Evolutionary conservation across 768 basidiomycete genomes (phyloP), one percentile per base, ranked within the genome.

Genomic region (Zangia roseola): DNA sequence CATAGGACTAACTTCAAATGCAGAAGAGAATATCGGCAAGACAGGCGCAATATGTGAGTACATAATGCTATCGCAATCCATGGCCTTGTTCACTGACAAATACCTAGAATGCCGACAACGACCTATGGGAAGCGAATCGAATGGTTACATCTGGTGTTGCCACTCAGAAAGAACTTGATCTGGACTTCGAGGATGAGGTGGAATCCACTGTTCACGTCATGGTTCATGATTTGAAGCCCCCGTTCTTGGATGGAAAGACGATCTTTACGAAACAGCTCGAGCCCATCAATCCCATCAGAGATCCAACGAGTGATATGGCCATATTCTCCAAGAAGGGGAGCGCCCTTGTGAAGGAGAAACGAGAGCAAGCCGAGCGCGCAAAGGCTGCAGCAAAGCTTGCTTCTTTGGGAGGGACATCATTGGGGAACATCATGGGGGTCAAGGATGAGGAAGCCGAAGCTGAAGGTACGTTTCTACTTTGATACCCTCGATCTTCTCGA

Each of bases 361-460:
- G 97, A 49, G 97, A 98, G 64, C 91, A 97, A 67, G 90, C 94
- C 3, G 97, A 99, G 69, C 79, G 97, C 10, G 89, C 89, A 21
- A 97, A 94, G 70, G 95, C 94, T 4, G 94, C 97, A 0, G 94
- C 95, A 3, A 98, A 97, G 69, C 77, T 97, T 14, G 94, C 95
- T 17, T 83, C 87, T 0, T 74, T 98, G 13, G 91, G 92, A 20
- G 97, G 97, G 19, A 97, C 94, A 0, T 77, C 87, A 0, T 75
- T 99, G n/a, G 97, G 97, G 17, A 98, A 99, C 65, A 86, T 98
- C 53, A 91, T 97, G 86, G 97, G 97, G 14, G 91, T 98, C 17
- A 90, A 88, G 68, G 93, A 98, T 54, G 91, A 94, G 57, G 91
- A 93, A 54, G 92, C 89, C 12, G 91, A 91, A 55, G 92, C 91